These are phyloP conservation scores for Cardamine chenopodiifolia DNA, from an alignment of 345 rosid species.

Conservation along the genomic window DNA sequence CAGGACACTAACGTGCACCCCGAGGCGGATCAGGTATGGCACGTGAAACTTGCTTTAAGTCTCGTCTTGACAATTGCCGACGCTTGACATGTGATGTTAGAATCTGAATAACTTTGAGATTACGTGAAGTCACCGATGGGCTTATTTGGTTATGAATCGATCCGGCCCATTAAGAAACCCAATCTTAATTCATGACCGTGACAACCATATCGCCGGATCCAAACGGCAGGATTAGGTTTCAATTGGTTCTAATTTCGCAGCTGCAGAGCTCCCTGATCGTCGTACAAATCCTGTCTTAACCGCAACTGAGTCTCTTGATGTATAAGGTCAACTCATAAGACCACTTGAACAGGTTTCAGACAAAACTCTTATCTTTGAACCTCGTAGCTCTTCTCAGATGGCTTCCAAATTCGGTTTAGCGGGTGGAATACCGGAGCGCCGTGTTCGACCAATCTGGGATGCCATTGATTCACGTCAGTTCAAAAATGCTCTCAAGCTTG, in stretches of 20 bases:
- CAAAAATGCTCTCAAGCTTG: conserved; percentile 86
- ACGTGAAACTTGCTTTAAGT: conserved; percentile 43
- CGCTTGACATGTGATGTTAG: conserved; percentile 26
- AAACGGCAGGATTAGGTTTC: conserved; percentile 52
- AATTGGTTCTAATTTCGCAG: conserved; percentile 19
- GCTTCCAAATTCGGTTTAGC: conserved; percentile 91
- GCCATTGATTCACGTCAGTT: conserved; percentile 97
- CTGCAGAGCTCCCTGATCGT: conserved; percentile 19
- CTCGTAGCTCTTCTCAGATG: conserved; percentile 45
- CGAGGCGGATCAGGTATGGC: conserved; percentile 35
- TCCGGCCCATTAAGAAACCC: conserved; percentile 34
- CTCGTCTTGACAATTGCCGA: conserved; percentile 31
- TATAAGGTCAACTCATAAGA: conserved; percentile 30
- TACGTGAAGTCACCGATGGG: conserved; percentile 14
- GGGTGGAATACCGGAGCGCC: conserved; percentile 98
- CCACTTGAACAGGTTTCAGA: background rate
- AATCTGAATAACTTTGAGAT: conserved; percentile 14
- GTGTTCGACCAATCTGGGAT: conserved; percentile 95
- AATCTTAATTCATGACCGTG: background rate
- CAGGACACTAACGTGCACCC: conserved; percentile 33
- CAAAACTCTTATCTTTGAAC: conserved; percentile 2
- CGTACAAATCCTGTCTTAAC: conserved; percentile 1
- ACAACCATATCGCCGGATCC: conserved; percentile 35
- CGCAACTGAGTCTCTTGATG: conserved; percentile 12
- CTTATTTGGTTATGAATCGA: background rate